These are phyloP conservation scores for Crithidia acanthocephali DNA, from an alignment of 208 protist species.

Conservation along the genomic window DNA sequence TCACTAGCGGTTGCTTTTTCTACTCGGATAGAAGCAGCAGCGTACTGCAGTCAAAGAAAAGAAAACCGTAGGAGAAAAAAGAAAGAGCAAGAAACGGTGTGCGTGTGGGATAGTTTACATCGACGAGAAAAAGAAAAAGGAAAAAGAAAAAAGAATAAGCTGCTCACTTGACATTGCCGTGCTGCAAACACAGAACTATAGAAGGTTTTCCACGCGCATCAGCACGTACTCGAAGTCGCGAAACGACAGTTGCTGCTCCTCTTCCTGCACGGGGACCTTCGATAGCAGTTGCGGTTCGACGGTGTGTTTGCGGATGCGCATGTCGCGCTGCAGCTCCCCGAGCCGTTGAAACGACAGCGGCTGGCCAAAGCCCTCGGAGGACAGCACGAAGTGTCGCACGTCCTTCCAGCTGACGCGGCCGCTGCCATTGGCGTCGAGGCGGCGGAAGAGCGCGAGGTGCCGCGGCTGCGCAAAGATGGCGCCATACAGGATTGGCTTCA, in stretches of 20 bases:
- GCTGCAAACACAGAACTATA: slow-evolving; percentile 24
- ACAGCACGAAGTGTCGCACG: slow-evolving; percentile 61
- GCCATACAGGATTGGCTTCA: slow-evolving; percentile 60
- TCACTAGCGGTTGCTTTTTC: too few species aligned
- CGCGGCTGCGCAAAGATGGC: slow-evolving; percentile 91
- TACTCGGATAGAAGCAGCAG: too few species aligned
- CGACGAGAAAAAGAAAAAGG: too few species aligned
- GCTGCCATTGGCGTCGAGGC: slow-evolving; percentile 94
- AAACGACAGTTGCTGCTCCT: slow-evolving; percentile 69
- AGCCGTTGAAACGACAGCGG: slow-evolving; percentile 54
- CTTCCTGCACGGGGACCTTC: slow-evolving; percentile 66
- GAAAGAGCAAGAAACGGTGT: too few species aligned
- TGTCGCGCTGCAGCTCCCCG: slow-evolving; percentile 62
- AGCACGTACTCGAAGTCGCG: slow-evolving; percentile 78
- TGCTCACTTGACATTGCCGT: too few species aligned
- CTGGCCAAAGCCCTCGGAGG: slow-evolving; percentile 54
- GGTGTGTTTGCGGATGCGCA: slow-evolving; percentile 54
- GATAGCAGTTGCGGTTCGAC: slow-evolving; percentile 59
- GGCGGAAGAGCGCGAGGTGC: slow-evolving; percentile 96
- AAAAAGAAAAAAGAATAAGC: too few species aligned
- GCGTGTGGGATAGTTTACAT: background rate
- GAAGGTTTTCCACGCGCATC: slow-evolving; percentile 47
- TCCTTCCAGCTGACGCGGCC: slow-evolving; percentile 73
- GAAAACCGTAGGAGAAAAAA: too few species aligned
- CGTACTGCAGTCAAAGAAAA: too few species aligned